Percentiles rank a stretch among this genome's conserved stretches.
Conservation (phyloP, 2,329 filamentous ascomycete genomes). For the Bipolaris gigantea region DNA sequence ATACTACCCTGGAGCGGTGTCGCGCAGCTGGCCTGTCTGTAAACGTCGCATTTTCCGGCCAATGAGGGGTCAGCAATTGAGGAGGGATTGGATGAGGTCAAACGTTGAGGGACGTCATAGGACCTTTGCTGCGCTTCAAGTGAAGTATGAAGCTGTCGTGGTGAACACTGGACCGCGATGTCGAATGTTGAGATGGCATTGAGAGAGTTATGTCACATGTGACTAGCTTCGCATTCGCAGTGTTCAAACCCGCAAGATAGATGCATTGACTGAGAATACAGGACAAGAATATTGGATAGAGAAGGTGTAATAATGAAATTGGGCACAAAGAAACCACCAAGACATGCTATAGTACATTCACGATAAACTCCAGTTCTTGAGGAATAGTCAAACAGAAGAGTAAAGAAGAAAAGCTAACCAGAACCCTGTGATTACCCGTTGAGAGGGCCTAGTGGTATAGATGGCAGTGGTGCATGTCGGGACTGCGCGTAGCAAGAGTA, state of each 20-base stretch:
- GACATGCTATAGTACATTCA: not conserved
- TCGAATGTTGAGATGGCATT: not conserved
- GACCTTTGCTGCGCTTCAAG: not conserved
- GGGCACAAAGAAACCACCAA: not conserved
- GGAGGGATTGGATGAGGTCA: not conserved
- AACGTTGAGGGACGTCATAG: not conserved
- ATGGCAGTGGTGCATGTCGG: slow-evolving; percentile 21
- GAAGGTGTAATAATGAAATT: not conserved
- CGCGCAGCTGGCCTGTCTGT: not conserved
- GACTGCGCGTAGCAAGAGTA: slow-evolving; percentile 37
- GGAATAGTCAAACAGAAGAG: not conserved
- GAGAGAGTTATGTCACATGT: not conserved
- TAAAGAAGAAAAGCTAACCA: not conserved
- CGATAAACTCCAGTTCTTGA: not conserved
- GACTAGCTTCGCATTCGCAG: not conserved
- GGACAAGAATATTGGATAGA: not conserved
- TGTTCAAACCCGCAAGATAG: not conserved
- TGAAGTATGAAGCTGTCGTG: not conserved
- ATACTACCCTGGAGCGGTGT: not conserved
- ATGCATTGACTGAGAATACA: not conserved
- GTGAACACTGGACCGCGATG: not conserved
- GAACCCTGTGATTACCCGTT: not conserved
- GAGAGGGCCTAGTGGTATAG: slow-evolving; percentile 27
- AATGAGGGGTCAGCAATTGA: not conserved
- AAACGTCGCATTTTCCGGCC: not conserved